Base-by-base conservation (phyloP, 257 asterid species). In the Gentiana dahurica region DNA sequence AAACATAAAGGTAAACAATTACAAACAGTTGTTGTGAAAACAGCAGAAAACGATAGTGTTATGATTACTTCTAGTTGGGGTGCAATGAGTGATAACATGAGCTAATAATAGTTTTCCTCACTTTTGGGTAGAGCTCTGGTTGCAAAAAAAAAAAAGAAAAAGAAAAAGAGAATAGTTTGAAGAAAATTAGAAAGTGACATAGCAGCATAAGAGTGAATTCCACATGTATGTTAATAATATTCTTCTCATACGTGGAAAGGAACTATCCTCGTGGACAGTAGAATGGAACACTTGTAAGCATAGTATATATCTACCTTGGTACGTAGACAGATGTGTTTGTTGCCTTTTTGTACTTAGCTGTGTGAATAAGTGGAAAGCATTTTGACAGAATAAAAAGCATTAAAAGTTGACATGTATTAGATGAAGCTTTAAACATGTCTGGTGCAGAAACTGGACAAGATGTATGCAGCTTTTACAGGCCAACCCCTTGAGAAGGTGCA, bases 381-480 rank as follows among this genome's bases (percentile, higher is more conserved):
- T 24, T 3, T 53, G 24, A 8, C 12, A 53, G 36, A 10, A 53
- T 12, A 53, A 39, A 38, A 60, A 36, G 13, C 41, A 50, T 11
- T 1, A 49, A 15, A 15, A 33, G 35, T 41, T 10, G 9, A 5
- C 46, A 41, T 41, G 46, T 10, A 10, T 5, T 7, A 8, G 46
- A 41, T 5, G 46, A 41, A 41, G 46, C 45, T 41, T 41, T 41
- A 41, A 39, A 41, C 9, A 41, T 68, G n/a, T 45, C 64, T 68
- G 41, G 51, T 65, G 67, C 94, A 92, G 99, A 88, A 92, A 88
- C 66, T 92, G 35, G 99, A 92, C 80, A 68, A 68, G 71, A 85
- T 92, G 97, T 88, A 81, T 68, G 58, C 91, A 75, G 89, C 93
- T 64, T 92, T 92, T 61, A 85, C 95, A 1, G 95, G 97, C 54